phyloP scores from a whole-genome alignment of 2,329 filamentous ascomycete species.

The Septoria petroselini region DNA sequence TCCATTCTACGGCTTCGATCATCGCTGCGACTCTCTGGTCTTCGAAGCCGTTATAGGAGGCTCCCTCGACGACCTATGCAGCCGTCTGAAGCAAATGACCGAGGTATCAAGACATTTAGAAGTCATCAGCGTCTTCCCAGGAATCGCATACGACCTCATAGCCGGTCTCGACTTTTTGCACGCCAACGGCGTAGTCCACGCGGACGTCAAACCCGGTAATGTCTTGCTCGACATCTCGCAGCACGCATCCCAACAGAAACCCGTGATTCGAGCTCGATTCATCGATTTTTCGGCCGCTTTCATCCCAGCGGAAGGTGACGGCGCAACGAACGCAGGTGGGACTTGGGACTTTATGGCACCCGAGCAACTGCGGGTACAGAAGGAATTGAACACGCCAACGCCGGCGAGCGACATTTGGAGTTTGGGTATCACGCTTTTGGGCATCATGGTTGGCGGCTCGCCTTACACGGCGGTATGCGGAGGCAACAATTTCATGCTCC shows the following conservation, averaged over 20 bases:
- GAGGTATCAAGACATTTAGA: slow-evolving; percentile 38
- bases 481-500: slow-evolving; percentile 42
- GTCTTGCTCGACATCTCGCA: slow-evolving; percentile 40
- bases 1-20: slow-evolving; percentile 37
- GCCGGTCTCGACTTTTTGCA: slow-evolving; percentile 45
- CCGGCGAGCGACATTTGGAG: slow-evolving; percentile 45
- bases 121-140: slow-evolving; percentile 41
- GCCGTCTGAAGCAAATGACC: slow-evolving; percentile 33
- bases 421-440: slow-evolving; percentile 46
- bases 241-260: slow-evolving; percentile 24
- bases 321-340: slow-evolving; percentile 38
- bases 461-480: slow-evolving; percentile 42
- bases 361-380: slow-evolving; percentile 34
- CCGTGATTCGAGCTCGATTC: slow-evolving; percentile 35
- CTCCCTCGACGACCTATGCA: slow-evolving; percentile 33
- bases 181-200: slow-evolving; percentile 41
- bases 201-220: slow-evolving; percentile 50
- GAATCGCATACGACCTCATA: slow-evolving; percentile 42
- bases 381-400: slow-evolving; percentile 34
- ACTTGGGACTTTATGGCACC: slow-evolving; percentile 50
- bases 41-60: slow-evolving; percentile 37
- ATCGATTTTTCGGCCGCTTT: slow-evolving; percentile 48
- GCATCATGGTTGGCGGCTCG: slow-evolving; percentile 42
- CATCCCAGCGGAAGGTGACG: slow-evolving; percentile 24
- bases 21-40: slow-evolving; percentile 32